Conservation (phyloP, 2,329 filamentous ascomycete genomes). For the Daldinia sp. region DNA sequence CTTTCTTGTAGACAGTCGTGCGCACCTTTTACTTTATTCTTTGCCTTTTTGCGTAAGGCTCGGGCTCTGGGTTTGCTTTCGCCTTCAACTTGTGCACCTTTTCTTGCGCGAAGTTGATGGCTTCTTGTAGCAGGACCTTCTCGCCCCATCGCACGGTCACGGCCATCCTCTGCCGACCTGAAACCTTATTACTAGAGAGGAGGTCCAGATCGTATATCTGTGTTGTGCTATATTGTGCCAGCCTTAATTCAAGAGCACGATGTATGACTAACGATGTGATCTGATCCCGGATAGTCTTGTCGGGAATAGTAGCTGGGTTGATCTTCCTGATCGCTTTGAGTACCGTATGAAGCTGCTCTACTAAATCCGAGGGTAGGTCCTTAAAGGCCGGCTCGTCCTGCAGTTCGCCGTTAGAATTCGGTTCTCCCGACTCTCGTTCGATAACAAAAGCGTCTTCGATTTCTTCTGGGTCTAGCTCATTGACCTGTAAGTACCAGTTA, state of each 20-base stretch:
- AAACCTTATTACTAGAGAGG: slow-evolving; percentile 44
- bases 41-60: slow-evolving; percentile 45
- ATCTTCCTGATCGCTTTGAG: slow-evolving; percentile 59
- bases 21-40: slow-evolving; percentile 34
- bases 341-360: slow-evolving; percentile 59
- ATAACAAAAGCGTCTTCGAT: slow-evolving; percentile 80
- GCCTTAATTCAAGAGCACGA: slow-evolving; percentile 50
- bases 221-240: slow-evolving; percentile 54
- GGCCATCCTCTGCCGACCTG: slow-evolving; percentile 64
- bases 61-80: slow-evolving; percentile 27
- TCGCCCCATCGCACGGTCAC: slow-evolving; percentile 74
- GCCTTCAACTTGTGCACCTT: slow-evolving; percentile 36
- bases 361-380: slow-evolving; percentile 59
- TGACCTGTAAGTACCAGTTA: slow-evolving; percentile 47
- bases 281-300: slow-evolving; percentile 60
- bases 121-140: slow-evolving; percentile 69
- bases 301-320: slow-evolving; percentile 52
- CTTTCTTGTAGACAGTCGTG: neutral
- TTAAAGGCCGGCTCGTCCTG: slow-evolving; percentile 50
- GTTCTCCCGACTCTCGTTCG: slow-evolving; percentile 62
- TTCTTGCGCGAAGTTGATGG: slow-evolving; percentile 51
- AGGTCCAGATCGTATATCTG: slow-evolving; percentile 53
- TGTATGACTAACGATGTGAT: slow-evolving; percentile 53
- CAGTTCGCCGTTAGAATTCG: slow-evolving; percentile 58
- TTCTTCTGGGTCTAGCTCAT: slow-evolving; percentile 67